Conservation (phyloP, 176 grass and related monocot genomes). For the Bromus sterilis region DNA sequence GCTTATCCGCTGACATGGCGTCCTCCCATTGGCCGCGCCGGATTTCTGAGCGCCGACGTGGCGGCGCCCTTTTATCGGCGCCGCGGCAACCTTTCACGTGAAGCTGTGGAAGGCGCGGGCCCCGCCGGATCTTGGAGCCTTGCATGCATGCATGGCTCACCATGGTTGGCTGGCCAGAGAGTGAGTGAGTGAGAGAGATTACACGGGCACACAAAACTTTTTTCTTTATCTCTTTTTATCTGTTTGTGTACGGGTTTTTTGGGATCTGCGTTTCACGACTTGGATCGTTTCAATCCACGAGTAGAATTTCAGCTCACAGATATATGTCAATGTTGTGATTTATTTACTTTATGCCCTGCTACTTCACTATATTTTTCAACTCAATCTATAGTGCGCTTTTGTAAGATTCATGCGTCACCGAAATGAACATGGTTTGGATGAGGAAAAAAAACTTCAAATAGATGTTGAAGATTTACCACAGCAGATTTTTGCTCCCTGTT, state of each 20-base stretch:
- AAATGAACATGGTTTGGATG: too few species aligned
- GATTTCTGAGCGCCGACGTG: constrained; percentile 34
- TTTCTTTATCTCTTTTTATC: background rate
- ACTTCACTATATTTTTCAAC: too few species aligned
- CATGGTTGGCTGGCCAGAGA: background rate
- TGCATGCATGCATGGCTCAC: constrained; percentile 21
- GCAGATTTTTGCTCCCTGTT: background rate
- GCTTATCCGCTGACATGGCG: constrained; percentile 46
- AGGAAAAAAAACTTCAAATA: too few species aligned
- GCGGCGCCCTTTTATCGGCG: constrained; percentile 22
- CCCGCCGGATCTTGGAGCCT: constrained; percentile 45
- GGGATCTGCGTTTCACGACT: background rate
- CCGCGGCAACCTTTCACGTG: constrained; percentile 25
- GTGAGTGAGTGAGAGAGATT: background rate
- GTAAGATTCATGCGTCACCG: too few species aligned
- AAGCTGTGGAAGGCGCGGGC: constrained; percentile 6
- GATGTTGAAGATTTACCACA: background rate
- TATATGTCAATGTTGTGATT: too few species aligned
- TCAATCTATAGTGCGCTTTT: too few species aligned
- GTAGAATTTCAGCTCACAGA: too few species aligned
- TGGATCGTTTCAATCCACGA: background rate
- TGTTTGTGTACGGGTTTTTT: background rate
- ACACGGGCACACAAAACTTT: background rate
- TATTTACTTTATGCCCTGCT: too few species aligned
- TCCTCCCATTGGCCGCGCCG: constrained; percentile 7